Evolutionary conservation across 495 filamentous ascomycete species (phyloP).

Genomic region (Pseudomonodictys pantanalensis): DNA sequence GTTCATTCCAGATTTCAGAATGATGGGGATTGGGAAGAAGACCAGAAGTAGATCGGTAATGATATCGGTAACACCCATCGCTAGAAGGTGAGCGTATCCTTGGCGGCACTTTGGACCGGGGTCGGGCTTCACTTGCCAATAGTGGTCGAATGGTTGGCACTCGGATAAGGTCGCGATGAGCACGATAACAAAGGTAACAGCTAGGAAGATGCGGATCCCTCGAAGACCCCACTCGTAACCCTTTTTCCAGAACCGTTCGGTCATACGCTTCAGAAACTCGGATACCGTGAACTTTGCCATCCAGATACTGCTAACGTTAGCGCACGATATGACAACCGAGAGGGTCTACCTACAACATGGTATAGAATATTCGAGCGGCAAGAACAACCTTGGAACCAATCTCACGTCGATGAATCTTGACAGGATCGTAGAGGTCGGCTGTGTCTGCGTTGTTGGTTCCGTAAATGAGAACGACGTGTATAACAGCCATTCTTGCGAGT

Average conservation of each 20-base stretch:
- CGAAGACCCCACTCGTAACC: conserved; percentile 65
- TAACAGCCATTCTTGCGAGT: conserved; percentile 74
- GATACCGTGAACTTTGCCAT: conserved; percentile 84
- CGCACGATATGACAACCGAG: neutral
- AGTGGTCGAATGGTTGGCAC: conserved; percentile 78
- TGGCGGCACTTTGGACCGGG: conserved; percentile 80
- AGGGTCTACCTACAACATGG: conserved; percentile 56
- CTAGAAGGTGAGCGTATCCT: conserved; percentile 79
- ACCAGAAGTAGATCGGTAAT: conserved; percentile 85
- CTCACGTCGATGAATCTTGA: conserved; percentile 47
- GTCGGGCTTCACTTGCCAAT: conserved; percentile 91
- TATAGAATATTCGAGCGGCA: conserved; percentile 63
- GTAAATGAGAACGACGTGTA: conserved; percentile 77
- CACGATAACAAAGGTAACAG: conserved; percentile 71
- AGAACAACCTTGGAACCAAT: conserved; percentile 66
- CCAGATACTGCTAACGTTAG: conserved; percentile 66
- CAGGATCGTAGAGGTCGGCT: conserved; percentile 43
- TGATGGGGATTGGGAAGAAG: conserved; percentile 82
- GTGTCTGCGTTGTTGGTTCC: conserved; percentile 82
- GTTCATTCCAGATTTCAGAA: conserved; percentile 68
- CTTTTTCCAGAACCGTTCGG: conserved; percentile 63
- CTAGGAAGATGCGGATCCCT: conserved; percentile 69
- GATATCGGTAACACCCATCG: conserved; percentile 82
- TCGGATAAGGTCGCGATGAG: conserved; percentile 78
- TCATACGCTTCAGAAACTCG: conserved; percentile 84